These are phyloP conservation scores for Globisporangium mamillatum DNA, from an alignment of 352 stramenopile species.

Conservation along the genomic window DNA sequence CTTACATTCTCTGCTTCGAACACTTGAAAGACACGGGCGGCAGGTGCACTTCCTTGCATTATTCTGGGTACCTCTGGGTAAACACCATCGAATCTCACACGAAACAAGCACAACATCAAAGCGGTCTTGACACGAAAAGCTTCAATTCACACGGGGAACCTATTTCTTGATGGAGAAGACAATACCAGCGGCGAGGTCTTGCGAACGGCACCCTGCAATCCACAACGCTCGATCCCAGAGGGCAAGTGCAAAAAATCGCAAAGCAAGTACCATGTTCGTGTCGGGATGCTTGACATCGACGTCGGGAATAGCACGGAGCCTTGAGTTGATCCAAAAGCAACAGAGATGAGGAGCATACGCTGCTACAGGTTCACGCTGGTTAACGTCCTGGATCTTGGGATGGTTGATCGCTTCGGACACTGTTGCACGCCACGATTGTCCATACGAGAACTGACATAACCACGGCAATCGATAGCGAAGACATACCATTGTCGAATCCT, in stretches of 20 bases:
- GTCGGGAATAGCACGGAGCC: background rate
- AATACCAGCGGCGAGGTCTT: background rate
- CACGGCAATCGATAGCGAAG: background rate
- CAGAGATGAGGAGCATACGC: background rate
- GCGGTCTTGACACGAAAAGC: background rate
- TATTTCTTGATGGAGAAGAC: background rate
- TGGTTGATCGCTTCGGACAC: background rate
- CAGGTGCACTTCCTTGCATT: slow-evolving; percentile 1
- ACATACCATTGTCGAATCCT: background rate
- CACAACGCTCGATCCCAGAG: background rate
- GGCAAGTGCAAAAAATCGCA: slow-evolving; percentile 1
- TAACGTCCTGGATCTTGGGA: background rate
- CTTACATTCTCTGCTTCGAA: background rate
- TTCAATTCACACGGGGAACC: slow-evolving; percentile 2
- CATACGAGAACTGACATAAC: background rate
- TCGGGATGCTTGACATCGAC: background rate
- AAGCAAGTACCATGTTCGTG: slow-evolving; percentile 1
- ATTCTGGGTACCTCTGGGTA: background rate
- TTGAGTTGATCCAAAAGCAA: background rate
- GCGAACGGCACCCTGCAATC: background rate
- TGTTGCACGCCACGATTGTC: slow-evolving; percentile 1
- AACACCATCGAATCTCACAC: slow-evolving; percentile 9
- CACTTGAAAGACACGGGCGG: background rate
- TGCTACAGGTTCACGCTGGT: background rate
- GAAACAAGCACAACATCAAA: slow-evolving; percentile 10